phyloP scores from a whole-genome alignment of 108 stramenopile genomes.

The Conticribra guillardii region DNA sequence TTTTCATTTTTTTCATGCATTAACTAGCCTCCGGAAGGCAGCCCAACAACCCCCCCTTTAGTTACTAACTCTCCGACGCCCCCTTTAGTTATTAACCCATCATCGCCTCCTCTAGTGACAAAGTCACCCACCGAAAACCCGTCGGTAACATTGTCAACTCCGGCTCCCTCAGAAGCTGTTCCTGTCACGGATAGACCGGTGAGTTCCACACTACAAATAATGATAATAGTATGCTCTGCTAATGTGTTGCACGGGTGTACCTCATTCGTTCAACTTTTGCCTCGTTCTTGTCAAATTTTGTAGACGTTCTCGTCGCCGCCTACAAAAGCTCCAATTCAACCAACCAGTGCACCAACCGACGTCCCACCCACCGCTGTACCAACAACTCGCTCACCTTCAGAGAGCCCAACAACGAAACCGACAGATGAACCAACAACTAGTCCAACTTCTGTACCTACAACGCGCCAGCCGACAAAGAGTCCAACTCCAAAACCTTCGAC shows the following conservation, averaged over 20 bases:
- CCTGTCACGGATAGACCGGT: no score
- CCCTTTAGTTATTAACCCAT: not conserved
- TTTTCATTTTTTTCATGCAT: no score
- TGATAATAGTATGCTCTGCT: not conserved
- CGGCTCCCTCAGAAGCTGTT: not conserved
- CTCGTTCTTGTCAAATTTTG: no score
- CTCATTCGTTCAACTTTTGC: no score
- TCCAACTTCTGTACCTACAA: slow-evolving; percentile 6
- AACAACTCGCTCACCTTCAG: not conserved
- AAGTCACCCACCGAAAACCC: not conserved
- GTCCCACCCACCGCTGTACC: not conserved
- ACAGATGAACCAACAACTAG: slow-evolving; percentile 30
- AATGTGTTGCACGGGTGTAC: no score
- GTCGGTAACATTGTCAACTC: not conserved
- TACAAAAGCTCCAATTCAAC: no score
- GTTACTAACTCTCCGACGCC: no score
- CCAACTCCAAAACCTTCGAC: slow-evolving; percentile 1
- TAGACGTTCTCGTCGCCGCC: no score
- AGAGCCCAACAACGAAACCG: no score
- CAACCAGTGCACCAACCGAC: no score
- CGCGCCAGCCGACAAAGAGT: not conserved
- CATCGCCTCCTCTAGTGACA: not conserved
- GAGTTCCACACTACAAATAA: not conserved
- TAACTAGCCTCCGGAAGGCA: no score
- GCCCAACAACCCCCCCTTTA: no score